Percentiles rank a stretch among this genome's conserved stretches.
Conservation (phyloP, 306 rosid genomes). For the Dalbergia oliveri region DNA sequence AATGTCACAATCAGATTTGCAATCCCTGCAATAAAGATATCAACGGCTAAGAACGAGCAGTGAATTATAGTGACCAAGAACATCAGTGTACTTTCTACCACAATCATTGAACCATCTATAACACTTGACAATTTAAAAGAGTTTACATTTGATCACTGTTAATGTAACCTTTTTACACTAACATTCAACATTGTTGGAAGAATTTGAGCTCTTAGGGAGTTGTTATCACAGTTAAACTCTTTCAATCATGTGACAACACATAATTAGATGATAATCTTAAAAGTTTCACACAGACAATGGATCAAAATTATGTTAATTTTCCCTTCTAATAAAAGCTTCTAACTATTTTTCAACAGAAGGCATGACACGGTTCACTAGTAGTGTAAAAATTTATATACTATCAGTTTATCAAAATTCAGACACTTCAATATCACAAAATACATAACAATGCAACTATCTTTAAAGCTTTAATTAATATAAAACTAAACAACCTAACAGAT, state of each 20-base stretch:
- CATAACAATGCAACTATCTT: slow-evolving; percentile 21
- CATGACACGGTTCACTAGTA: slow-evolving; percentile 16
- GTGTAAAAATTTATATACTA: not conserved
- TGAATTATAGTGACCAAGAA: slow-evolving; percentile 25
- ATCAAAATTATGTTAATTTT: slow-evolving; percentile 29
- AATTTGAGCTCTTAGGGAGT: slow-evolving; percentile 21
- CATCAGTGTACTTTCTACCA: slow-evolving; percentile 8
- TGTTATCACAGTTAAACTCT: slow-evolving; percentile 37
- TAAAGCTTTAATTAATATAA: slow-evolving; percentile 3
- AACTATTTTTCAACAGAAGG: slow-evolving; percentile 37
- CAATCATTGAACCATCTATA: slow-evolving; percentile 15
- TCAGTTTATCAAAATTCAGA: not conserved
- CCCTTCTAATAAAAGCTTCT: slow-evolving; percentile 5
- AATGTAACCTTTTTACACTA: slow-evolving; percentile 24
- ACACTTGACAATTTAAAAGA: slow-evolving; percentile 28
- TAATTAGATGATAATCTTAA: slow-evolving; percentile 12
- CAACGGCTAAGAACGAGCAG: slow-evolving; percentile 19
- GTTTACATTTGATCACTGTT: slow-evolving; percentile 2
- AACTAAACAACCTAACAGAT: slow-evolving; percentile 32
- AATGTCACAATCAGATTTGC: slow-evolving; percentile 65
- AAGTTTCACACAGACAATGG: not conserved
- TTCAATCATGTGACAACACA: not conserved
- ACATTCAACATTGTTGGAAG: slow-evolving; percentile 24
- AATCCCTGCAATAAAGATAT: slow-evolving; percentile 65
- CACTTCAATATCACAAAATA: slow-evolving; percentile 34